A percentile compares a stretch with the other conserved stretches of the same genome.
Evolutionary conservation across 306 rosid genomes (phyloP).

Genomic region (Citrullus colocynthis): DNA sequence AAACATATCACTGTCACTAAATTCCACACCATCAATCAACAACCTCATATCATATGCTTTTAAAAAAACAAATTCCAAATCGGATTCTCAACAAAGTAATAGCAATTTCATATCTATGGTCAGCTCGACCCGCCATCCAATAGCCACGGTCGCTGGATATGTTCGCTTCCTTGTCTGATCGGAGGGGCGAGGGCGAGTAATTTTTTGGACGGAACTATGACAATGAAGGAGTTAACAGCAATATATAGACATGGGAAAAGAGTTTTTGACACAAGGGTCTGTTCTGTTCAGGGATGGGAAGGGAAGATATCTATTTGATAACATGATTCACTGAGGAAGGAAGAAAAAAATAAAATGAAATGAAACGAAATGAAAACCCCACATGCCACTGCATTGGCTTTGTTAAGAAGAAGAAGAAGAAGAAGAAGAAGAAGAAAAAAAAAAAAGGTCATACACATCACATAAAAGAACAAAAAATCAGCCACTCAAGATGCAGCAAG

Average conservation of each 20-base stretch:
- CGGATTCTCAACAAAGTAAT: background rate
- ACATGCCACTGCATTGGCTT: slow-evolving; percentile 4
- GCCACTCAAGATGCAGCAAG: background rate
- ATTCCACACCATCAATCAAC: background rate
- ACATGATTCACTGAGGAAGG: background rate
- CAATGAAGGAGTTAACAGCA: background rate
- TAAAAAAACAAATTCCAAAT: background rate
- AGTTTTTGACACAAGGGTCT: background rate
- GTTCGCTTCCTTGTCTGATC: no score
- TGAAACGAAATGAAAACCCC: background rate
- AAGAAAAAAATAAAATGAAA: background rate
- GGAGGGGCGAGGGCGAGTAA: no score
- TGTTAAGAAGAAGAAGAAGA: background rate
- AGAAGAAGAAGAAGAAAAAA: background rate
- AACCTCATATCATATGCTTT: background rate
- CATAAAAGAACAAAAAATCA: slow-evolving; percentile 7
- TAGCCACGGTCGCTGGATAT: no score
- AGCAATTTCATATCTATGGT: background rate
- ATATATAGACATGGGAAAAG: background rate
- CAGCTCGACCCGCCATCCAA: no score
- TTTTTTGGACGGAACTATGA: background rate
- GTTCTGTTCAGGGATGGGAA: background rate
- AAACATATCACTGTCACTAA: slow-evolving; percentile 12
- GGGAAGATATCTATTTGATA: background rate
- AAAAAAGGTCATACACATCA: background rate